A percentile compares a stretch with the other conserved stretches of the same genome.
These are phyloP conservation scores for Brassica balearica DNA, from an alignment of 441 rosid genomes.

Conservation along the genomic window DNA sequence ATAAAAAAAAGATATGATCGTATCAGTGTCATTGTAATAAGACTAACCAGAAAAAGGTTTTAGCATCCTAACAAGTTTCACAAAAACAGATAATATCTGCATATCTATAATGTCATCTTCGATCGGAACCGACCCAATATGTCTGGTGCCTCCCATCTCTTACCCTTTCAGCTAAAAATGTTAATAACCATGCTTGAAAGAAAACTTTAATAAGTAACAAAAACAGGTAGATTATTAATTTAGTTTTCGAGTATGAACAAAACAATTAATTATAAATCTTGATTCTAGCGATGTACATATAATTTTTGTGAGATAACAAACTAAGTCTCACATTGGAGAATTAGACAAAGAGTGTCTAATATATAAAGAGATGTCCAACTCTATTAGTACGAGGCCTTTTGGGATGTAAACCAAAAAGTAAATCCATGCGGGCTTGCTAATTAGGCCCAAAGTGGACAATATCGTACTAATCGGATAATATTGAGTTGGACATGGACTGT, in stretches of 20 bases:
- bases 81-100: neutral
- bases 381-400: no score
- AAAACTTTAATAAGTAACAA: neutral
- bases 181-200: neutral
- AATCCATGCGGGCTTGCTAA: no score
- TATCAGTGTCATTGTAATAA: neutral
- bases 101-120: neutral
- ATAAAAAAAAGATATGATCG: neutral
- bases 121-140: neutral
- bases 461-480: no score
- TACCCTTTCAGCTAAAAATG: neutral
- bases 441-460: no score
- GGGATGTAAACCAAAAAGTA: no score
- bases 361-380: no score
- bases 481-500: no score
- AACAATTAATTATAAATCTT: neutral
- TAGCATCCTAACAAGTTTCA: neutral
- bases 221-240: neutral
- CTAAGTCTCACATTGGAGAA: no score
- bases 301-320: no score
- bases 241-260: neutral
- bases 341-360: no score
- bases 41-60: neutral
- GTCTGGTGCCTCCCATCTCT: neutral
- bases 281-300: constrained; percentile 1